A percentile compares a stretch with the other conserved stretches of the same genome.
Evolutionary conservation across 257 asterid genomes (phyloP).

Genomic region (Anisodus acutangulus): DNA sequence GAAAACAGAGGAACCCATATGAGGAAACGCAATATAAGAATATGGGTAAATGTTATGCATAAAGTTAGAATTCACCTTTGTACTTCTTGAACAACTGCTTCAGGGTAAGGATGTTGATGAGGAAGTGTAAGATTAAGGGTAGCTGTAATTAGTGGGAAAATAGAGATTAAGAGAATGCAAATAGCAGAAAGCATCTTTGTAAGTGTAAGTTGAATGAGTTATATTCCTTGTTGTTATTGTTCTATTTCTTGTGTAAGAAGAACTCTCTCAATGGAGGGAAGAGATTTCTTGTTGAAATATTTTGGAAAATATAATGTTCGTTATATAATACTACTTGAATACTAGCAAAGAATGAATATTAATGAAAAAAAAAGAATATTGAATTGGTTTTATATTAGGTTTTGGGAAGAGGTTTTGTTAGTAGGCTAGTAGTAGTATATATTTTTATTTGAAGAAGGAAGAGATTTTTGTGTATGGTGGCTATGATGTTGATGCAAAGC

Average conservation of each 20-base stretch:
- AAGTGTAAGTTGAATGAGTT: slow-evolving; percentile 36
- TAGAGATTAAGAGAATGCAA: slow-evolving; percentile 42
- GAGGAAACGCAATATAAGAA: not conserved
- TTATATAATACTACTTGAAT: slow-evolving; percentile 40
- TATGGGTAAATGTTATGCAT: not conserved
- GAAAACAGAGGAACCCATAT: not conserved
- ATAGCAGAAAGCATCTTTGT: slow-evolving; percentile 57
- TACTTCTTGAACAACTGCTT: slow-evolving; percentile 69
- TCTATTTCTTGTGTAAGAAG: slow-evolving; percentile 44
- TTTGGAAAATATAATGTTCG: slow-evolving; percentile 38
- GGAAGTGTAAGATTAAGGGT: slow-evolving; percentile 74
- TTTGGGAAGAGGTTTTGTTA: slow-evolving; percentile 35
- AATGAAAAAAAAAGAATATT: not conserved
- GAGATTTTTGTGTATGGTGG: slow-evolving; percentile 33
- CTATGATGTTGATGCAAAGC: slow-evolving; percentile 33
- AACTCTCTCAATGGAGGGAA: slow-evolving; percentile 43
- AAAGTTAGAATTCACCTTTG: slow-evolving; percentile 54
- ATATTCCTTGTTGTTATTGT: slow-evolving; percentile 28
- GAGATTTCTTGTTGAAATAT: slow-evolving; percentile 48
- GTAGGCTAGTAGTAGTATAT: not conserved
- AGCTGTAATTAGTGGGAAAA: slow-evolving; percentile 30
- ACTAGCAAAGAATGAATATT: slow-evolving; percentile 14
- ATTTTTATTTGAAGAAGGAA: slow-evolving; percentile 35
- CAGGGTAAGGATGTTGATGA: slow-evolving; percentile 95
- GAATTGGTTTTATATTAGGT: not conserved